Conservation (phyloP, 2,329 filamentous ascomycete species). For the Diplodia mutila region DNA sequence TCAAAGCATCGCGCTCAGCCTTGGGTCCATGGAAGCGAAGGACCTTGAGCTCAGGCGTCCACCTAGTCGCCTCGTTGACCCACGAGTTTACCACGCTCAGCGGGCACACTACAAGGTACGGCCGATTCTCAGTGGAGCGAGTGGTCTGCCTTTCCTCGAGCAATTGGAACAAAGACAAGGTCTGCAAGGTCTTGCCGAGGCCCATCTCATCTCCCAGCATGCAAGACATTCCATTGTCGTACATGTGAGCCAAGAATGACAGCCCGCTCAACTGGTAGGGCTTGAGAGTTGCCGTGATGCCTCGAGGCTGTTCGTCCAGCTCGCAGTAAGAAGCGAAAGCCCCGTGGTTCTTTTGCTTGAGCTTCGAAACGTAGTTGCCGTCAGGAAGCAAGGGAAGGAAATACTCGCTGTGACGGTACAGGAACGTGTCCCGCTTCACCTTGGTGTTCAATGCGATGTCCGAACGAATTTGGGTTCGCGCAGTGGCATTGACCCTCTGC, state of each 20-base stretch:
- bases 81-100: constrained; percentile 96
- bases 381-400: constrained; percentile 53
- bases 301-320: constrained; percentile 48
- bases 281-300: constrained; percentile 67
- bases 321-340: constrained; percentile 46
- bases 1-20: constrained; percentile 75
- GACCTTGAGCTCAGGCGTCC: constrained; percentile 83
- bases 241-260: constrained; percentile 97
- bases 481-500: constrained; percentile 39
- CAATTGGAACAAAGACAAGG: constrained; percentile 93
- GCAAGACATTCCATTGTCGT: constrained; percentile 99
- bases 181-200: constrained; percentile 98
- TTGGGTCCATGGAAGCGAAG: constrained; percentile 96
- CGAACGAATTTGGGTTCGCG: constrained; percentile 46
- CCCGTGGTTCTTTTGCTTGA: constrained; percentile 33
- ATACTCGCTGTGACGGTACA: constrained; percentile 49
- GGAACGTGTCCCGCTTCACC: constrained; percentile 51
- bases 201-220: constrained; percentile 99
- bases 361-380: constrained; percentile 49
- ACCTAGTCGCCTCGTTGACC: constrained; percentile 97
- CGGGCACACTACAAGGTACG: constrained; percentile 94
- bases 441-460: constrained; percentile 49
- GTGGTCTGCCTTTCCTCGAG: constrained; percentile 86
- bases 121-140: constrained; percentile 68
- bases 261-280: constrained; percentile 97